A percentile compares a stretch with the other conserved stretches of the same genome.
Conservation (phyloP, 305 asterid species). For the Rubia peregrina region DNA sequence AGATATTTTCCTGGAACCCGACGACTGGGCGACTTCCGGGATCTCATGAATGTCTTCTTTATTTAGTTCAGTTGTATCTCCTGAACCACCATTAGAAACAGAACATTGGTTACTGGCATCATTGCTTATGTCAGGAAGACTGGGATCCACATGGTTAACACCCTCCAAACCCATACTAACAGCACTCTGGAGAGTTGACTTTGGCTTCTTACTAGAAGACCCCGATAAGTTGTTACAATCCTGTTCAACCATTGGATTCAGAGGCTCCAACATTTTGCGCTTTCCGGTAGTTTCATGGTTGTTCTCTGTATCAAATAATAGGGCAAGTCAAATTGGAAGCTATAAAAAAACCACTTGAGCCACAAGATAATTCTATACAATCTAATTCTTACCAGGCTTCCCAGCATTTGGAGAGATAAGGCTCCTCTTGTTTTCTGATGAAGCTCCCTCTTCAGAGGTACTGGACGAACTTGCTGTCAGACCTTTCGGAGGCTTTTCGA, state of each 20-base stretch:
- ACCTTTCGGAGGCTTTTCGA: slow-evolving; percentile 31
- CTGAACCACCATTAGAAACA: slow-evolving; percentile 22
- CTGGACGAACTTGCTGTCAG: slow-evolving; percentile 28
- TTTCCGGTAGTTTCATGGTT: slow-evolving; percentile 35
- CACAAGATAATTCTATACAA: slow-evolving; percentile 6
- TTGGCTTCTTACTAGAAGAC: slow-evolving; percentile 45
- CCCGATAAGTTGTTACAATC: slow-evolving; percentile 33
- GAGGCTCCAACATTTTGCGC: slow-evolving; percentile 31
- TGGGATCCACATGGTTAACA: slow-evolving; percentile 16
- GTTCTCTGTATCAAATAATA: slow-evolving; percentile 24
- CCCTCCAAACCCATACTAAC: slow-evolving; percentile 19
- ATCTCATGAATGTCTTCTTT: slow-evolving; percentile 30
- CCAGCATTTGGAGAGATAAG: slow-evolving; percentile 21
- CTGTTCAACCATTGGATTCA: slow-evolving; percentile 21
- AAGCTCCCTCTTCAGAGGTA: slow-evolving; percentile 23
- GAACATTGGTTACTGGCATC: slow-evolving; percentile 22
- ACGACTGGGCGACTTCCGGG: slow-evolving; percentile 25
- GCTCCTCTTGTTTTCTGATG: slow-evolving; percentile 27
- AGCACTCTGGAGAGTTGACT: slow-evolving; percentile 35
- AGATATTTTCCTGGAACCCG: slow-evolving; percentile 25
- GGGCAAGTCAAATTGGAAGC: neutral
- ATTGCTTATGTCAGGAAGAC: slow-evolving; percentile 24
- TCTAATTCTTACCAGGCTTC: slow-evolving; percentile 32
- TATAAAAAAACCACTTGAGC: slow-evolving; percentile 1
- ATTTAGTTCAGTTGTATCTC: slow-evolving; percentile 23